phyloP scores from a whole-genome alignment of 768 basidiomycete species.

The Zangia roseola region DNA sequence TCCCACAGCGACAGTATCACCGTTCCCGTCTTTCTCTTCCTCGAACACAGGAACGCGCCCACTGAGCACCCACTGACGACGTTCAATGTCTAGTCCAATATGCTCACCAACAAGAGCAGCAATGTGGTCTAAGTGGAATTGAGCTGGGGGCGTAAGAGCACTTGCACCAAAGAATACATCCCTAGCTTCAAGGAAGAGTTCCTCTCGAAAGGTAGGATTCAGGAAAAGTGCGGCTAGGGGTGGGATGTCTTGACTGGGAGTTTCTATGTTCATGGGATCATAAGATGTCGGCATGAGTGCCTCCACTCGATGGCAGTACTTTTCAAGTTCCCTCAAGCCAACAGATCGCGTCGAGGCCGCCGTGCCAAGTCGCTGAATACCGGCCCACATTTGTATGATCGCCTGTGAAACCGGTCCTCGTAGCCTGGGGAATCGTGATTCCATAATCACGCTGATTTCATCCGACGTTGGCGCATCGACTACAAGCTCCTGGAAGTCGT shows the following conservation, averaged over 20 bases:
- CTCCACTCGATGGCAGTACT: constrained; percentile 76
- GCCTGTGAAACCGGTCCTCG: constrained; percentile 45
- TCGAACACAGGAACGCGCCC: constrained; percentile 66
- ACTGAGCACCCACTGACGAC: constrained; percentile 67
- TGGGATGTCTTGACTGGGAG: constrained; percentile 19
- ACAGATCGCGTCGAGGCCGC: constrained; percentile 55
- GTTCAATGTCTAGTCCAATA: constrained; percentile 67
- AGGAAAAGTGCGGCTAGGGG: constrained; percentile 52
- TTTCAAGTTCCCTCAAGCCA: constrained; percentile 79
- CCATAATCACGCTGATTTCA: constrained; percentile 73
- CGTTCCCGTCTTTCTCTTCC: constrained; percentile 66
- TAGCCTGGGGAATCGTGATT: constrained; percentile 63
- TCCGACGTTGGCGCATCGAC: constrained; percentile 57
- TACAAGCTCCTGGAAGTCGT: constrained; percentile 76
- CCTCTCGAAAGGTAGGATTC: constrained; percentile 78
- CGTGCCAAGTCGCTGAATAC: constrained; percentile 50
- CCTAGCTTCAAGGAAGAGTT: constrained; percentile 82
- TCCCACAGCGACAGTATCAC: constrained; percentile 51
- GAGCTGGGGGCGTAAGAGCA: constrained; percentile 50
- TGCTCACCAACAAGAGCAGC: constrained; percentile 55
- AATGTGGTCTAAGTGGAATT: constrained; percentile 48
- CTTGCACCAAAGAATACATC: constrained; percentile 90
- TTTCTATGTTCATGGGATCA: constrained; percentile 41
- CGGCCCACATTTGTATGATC: constrained; percentile 70
- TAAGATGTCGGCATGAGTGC: constrained; percentile 52